Conservation (phyloP, 1,284 basidiomycete species). For the Tylopilus sp. region DNA sequence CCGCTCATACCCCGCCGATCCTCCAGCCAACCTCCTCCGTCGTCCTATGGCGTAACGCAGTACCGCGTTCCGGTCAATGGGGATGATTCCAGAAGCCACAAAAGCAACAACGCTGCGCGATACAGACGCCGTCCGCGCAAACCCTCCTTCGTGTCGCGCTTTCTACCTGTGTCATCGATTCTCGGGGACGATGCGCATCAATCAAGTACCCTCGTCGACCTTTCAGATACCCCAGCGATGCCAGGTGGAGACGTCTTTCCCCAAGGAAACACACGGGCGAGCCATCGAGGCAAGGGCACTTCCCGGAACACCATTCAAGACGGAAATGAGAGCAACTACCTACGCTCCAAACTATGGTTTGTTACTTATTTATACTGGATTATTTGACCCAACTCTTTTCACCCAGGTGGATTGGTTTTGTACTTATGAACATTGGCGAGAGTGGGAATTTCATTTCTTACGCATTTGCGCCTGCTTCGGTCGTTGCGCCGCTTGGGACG, state of each 20-base stretch:
- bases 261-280: slow-evolving; percentile 8
- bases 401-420: slow-evolving; percentile 86
- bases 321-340: slow-evolving; percentile 61
- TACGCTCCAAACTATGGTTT: slow-evolving; percentile 81
- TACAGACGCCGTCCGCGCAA: slow-evolving; percentile 24
- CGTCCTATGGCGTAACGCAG: slow-evolving; percentile 18
- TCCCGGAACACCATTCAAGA: slow-evolving; percentile 8
- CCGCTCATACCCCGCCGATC: slow-evolving; percentile 31
- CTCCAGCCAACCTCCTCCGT: slow-evolving; percentile 15
- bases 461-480: slow-evolving; percentile 83
- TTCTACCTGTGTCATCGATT: slow-evolving; percentile 17
- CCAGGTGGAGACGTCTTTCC: slow-evolving; percentile 32
- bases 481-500: slow-evolving; percentile 94
- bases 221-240: slow-evolving; percentile 24
- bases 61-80: slow-evolving; percentile 4
- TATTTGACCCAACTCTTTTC: not conserved
- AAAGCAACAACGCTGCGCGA: slow-evolving; percentile 21
- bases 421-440: slow-evolving; percentile 90
- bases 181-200: slow-evolving; percentile 9
- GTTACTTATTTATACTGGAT: slow-evolving; percentile 13
- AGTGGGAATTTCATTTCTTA: slow-evolving; percentile 89
- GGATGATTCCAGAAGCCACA: slow-evolving; percentile 30
- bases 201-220: slow-evolving; percentile 1
- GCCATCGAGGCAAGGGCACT: slow-evolving; percentile 3
- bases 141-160: slow-evolving; percentile 19